A percentile compares a stretch with the other conserved stretches of the same genome.
These are phyloP conservation scores for Lachnellula arida DNA, from an alignment of 2,329 filamentous ascomycete genomes.

Conservation along the genomic window DNA sequence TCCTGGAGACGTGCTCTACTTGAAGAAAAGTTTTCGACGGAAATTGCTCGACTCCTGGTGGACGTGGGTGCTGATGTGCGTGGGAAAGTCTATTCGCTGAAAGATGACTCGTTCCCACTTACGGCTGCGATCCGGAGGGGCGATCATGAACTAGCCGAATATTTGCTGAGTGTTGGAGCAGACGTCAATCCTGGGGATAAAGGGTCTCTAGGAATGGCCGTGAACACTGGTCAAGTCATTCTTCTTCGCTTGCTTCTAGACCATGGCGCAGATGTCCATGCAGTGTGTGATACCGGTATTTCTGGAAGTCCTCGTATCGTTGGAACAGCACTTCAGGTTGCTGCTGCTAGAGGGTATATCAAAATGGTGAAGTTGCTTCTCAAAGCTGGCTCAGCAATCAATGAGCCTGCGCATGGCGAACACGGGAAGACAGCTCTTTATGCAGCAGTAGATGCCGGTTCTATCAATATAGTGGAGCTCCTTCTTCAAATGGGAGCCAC, in stretches of 20 bases:
- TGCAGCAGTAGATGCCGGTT: not conserved
- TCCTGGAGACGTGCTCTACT: no score
- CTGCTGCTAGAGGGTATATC: not conserved
- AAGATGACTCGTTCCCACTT: not conserved
- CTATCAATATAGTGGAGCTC: not conserved
- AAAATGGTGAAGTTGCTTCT: not conserved
- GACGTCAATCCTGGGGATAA: not conserved
- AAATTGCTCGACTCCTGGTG: not conserved
- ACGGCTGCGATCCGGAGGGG: not conserved
- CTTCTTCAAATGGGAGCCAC: not conserved
- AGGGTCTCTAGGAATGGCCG: not conserved
- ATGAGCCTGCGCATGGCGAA: not conserved
- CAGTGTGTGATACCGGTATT: not conserved
- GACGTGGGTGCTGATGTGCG: not conserved
- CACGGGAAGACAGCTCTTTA: not conserved
- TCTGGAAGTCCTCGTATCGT: not conserved
- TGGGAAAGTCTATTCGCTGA: not conserved
- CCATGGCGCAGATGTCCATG: not conserved
- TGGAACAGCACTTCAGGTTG: not conserved
- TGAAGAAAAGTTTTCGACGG: not conserved
- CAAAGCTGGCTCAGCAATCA: not conserved
- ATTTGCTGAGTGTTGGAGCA: not conserved
- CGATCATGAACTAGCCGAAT: not conserved
- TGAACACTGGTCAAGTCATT: not conserved
- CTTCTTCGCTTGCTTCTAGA: not conserved